These are phyloP conservation scores for Gymnopilus dilepis DNA, from an alignment of 768 basidiomycete genomes.

Conservation along the genomic window DNA sequence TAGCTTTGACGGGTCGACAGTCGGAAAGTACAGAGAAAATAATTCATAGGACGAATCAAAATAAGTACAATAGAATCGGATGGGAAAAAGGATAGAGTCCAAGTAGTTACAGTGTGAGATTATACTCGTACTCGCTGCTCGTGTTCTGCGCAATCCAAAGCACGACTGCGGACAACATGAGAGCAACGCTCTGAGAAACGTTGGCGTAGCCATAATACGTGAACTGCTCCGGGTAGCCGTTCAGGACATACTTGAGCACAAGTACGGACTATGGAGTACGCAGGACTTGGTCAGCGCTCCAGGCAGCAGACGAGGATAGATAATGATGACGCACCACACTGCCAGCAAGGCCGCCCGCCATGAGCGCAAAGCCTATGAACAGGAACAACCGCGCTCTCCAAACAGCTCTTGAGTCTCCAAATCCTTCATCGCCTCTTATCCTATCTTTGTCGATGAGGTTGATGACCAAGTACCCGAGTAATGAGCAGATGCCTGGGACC, in stretches of 20 bases:
- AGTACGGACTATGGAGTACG: constrained; percentile 70
- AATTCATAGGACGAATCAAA: no score
- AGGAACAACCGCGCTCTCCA: constrained; percentile 91
- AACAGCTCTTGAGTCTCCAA: constrained; percentile 82
- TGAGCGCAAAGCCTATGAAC: constrained; percentile 94
- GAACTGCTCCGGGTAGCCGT: constrained; percentile 73
- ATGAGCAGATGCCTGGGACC: constrained; percentile 94
- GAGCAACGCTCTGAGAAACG: constrained; percentile 88
- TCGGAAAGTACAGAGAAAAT: no score
- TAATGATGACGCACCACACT: constrained; percentile 74
- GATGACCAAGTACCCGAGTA: constrained; percentile 90
- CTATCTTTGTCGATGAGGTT: constrained; percentile 96
- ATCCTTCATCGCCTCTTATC: constrained; percentile 77
- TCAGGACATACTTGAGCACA: constrained; percentile 88
- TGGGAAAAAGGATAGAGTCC: not conserved
- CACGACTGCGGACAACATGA: constrained; percentile 85
- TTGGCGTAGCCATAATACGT: constrained; percentile 94
- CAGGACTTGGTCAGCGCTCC: not conserved
- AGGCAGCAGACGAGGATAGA: not conserved
- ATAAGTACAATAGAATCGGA: not conserved
- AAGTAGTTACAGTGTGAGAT: constrained; percentile 64
- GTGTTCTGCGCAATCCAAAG: constrained; percentile 92
- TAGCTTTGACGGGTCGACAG: no score
- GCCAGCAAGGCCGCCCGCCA: constrained; percentile 98
- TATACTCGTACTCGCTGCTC: constrained; percentile 92